Percentiles rank a stretch among this genome's conserved stretches.
Evolutionary conservation across 768 basidiomycete genomes (phyloP).

Genomic region (Agrocybe pediades): DNA sequence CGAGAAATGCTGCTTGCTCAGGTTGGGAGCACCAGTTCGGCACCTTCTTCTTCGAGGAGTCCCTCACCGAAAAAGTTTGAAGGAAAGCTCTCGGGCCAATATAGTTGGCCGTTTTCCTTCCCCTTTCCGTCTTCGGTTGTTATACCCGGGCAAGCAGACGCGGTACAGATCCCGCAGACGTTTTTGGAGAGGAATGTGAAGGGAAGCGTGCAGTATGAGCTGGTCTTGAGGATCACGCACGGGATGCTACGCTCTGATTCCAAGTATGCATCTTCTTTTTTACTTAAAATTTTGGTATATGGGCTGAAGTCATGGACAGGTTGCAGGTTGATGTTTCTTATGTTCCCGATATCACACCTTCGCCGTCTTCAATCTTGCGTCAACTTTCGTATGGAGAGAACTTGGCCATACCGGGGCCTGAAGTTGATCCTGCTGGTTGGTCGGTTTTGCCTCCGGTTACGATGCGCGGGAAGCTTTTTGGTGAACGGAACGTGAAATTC

Average conservation of each 20-base stretch:
- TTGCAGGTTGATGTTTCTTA: slow-evolving; percentile 28
- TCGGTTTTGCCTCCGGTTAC: slow-evolving; percentile 19
- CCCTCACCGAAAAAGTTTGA: slow-evolving; percentile 25
- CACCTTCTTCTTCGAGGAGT: background rate
- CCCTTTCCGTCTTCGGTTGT: slow-evolving; percentile 33
- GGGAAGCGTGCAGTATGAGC: slow-evolving; percentile 37
- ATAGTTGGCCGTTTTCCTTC: slow-evolving; percentile 42
- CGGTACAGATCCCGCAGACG: slow-evolving; percentile 27
- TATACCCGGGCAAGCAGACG: slow-evolving; percentile 3
- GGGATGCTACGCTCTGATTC: slow-evolving; percentile 38
- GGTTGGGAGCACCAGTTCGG: too few species aligned
- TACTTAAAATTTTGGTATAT: background rate
- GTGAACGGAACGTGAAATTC: slow-evolving; percentile 24
- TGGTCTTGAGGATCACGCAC: slow-evolving; percentile 37
- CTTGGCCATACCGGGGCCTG: slow-evolving; percentile 30
- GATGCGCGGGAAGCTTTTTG: slow-evolving; percentile 22
- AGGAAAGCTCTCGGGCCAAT: slow-evolving; percentile 35
- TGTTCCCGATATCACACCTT: slow-evolving; percentile 32
- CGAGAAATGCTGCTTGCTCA: slow-evolving; percentile 22
- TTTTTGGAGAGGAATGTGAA: slow-evolving; percentile 33
- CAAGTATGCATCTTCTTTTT: slow-evolving; percentile 29
- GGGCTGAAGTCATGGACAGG: slow-evolving; percentile 7
- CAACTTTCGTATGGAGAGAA: slow-evolving; percentile 34
- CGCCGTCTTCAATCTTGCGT: slow-evolving; percentile 30
- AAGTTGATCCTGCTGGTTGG: slow-evolving; percentile 39